phyloP scores from a whole-genome alignment of 164 flowering plant genomes.

The Vitis cinerea region DNA sequence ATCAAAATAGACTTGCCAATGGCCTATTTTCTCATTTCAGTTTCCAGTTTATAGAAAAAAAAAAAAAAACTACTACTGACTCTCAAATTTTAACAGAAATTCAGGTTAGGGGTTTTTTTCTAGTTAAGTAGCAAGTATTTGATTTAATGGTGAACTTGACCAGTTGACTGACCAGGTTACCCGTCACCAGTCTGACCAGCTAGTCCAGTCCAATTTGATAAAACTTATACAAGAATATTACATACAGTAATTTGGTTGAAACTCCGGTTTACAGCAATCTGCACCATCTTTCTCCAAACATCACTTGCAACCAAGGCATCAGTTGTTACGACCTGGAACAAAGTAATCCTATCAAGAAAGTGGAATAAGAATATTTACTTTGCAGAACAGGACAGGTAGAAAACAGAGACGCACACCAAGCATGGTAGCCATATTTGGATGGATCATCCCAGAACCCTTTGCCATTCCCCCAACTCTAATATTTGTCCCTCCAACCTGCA shows the following conservation, averaged over 20 bases:
- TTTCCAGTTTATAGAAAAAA: too few species aligned
- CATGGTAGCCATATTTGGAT: conserved; percentile 99
- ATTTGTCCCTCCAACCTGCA: conserved; percentile 76
- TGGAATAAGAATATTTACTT: neutral
- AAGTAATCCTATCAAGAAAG: neutral
- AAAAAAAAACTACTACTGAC: too few species aligned
- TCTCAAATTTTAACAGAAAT: too few species aligned
- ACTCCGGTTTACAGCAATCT: conserved; percentile 84
- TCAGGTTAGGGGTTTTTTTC: too few species aligned
- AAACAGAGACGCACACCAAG: conserved; percentile 74
- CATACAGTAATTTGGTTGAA: conserved; percentile 96
- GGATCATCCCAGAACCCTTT: conserved; percentile 99
- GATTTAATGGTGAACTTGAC: too few species aligned
- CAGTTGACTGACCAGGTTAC: too few species aligned
- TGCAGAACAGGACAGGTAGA: neutral
- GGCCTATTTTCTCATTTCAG: too few species aligned
- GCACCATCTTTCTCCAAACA: conserved; percentile 91
- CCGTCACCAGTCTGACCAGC: too few species aligned
- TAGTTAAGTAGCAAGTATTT: too few species aligned
- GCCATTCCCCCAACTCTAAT: conserved; percentile 96
- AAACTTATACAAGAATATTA: neutral
- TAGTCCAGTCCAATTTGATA: neutral
- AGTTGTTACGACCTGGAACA: conserved; percentile 81
- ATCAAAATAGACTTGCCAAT: too few species aligned
- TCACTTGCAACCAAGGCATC: conserved; percentile 82